Percentiles rank a stretch among this genome's conserved stretches.
Evolutionary conservation across 2,329 filamentous ascomycete species (phyloP).

Genomic region (Mycosphaerella sp.): DNA sequence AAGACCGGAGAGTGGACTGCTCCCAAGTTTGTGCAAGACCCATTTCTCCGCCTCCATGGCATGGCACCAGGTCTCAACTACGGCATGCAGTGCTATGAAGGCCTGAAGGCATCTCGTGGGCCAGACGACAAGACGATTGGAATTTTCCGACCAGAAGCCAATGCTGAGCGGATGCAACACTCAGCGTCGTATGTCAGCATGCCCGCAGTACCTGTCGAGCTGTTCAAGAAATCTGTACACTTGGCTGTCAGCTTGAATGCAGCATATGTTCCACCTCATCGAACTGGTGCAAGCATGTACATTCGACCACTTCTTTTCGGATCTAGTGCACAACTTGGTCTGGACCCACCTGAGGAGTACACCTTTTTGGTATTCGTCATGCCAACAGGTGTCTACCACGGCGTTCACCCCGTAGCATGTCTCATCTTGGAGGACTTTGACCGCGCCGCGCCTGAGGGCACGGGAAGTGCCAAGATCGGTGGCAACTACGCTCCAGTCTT

Average conservation of each 20-base stretch:
- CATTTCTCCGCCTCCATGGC: conserved; percentile 82
- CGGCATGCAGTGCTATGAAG: conserved; percentile 95
- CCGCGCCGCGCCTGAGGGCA: conserved; percentile 83
- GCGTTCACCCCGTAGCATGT: conserved; percentile 76
- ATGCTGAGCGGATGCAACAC: conserved; percentile 77
- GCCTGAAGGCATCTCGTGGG: conserved; percentile 90
- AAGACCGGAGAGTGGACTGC: conserved; percentile 70
- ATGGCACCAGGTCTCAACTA: conserved; percentile 97
- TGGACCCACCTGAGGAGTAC: conserved; percentile 86
- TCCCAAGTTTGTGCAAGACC: conserved; percentile 73
- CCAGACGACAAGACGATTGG: conserved; percentile 64
- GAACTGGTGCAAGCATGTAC: conserved; percentile 87
- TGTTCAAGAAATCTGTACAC: conserved; percentile 70
- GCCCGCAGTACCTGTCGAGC: conserved; percentile 67
- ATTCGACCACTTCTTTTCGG: conserved; percentile 85
- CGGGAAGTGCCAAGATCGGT: conserved; percentile 85
- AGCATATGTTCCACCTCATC: conserved; percentile 82
- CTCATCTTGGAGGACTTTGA: conserved; percentile 91
- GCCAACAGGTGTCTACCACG: conserved; percentile 92
- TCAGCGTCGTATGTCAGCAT: conserved; percentile 78
- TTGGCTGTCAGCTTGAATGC: conserved; percentile 84
- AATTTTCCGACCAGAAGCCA: conserved; percentile 82
- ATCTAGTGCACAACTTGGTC: conserved; percentile 75
- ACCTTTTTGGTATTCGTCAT: conserved; percentile 85
- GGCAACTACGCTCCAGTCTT: conserved; percentile 95